Conservation (phyloP, 345 rosid genomes). For the Eucalyptus sp. region DNA sequence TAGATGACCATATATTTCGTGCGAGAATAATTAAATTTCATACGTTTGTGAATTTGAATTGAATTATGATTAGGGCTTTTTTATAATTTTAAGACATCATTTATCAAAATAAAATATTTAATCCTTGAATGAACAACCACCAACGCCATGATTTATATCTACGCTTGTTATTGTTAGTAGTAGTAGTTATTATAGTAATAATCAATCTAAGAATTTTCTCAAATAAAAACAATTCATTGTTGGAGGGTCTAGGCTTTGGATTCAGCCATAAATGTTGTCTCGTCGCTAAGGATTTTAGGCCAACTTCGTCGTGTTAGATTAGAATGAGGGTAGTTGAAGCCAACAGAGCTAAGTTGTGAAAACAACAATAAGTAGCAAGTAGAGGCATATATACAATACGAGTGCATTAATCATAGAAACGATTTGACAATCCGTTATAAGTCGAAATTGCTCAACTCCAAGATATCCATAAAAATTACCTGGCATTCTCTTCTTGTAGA, state of each 20-base stretch:
- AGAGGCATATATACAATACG: background rate
- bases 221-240: background rate
- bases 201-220: background rate
- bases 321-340: background rate
- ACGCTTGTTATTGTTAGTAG: background rate
- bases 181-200: background rate
- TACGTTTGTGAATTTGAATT: rapidly evolving
- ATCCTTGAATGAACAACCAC: background rate
- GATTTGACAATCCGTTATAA: background rate
- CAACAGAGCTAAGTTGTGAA: background rate
- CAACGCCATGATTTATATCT: background rate
- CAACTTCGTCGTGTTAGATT: background rate
- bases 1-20: rapidly evolving
- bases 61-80: rapidly evolving
- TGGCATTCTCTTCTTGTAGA: rapidly evolving
- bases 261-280: background rate
- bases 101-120: background rate
- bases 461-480: background rate
- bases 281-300: background rate
- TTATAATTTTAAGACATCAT: rapidly evolving
- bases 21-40: rapidly evolving
- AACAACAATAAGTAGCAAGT: background rate
- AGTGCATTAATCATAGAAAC: background rate
- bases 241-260: background rate
- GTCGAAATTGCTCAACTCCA: background rate